Conservation (phyloP, 495 filamentous ascomycete genomes). For the Aspergillus ostianus region DNA sequence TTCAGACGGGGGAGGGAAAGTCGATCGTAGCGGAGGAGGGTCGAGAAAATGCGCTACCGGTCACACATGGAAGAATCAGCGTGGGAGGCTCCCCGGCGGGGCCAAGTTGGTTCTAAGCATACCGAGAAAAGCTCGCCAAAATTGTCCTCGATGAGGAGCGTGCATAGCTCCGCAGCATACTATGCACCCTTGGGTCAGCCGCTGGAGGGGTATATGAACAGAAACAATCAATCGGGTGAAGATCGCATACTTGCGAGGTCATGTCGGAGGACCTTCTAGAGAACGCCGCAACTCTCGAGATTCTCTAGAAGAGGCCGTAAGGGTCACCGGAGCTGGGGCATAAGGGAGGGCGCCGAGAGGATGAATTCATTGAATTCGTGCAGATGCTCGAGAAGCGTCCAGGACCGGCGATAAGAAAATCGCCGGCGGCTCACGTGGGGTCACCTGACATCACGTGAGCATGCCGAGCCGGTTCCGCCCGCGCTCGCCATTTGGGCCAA, state of each 20-base stretch:
- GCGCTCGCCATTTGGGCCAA: slow-evolving; percentile 41
- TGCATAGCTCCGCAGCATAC: slow-evolving; percentile 76
- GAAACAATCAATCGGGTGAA: slow-evolving; percentile 6
- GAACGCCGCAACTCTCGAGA: slow-evolving; percentile 56
- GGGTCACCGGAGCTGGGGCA: slow-evolving; percentile 60
- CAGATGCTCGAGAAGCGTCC: background rate
- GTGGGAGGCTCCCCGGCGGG: slow-evolving; percentile 8
- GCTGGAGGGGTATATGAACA: slow-evolving; percentile 16
- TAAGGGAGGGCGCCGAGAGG: slow-evolving; percentile 19
- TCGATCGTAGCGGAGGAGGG: slow-evolving; percentile 73
- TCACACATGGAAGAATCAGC: background rate
- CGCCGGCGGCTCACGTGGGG: slow-evolving; percentile 16
- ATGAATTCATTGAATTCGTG: background rate
- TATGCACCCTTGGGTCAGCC: slow-evolving; percentile 42
- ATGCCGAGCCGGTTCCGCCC: slow-evolving; percentile 48
- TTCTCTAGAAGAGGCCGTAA: slow-evolving; percentile 63
- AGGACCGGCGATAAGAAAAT: background rate
- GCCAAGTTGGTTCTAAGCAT: slow-evolving; percentile 37
- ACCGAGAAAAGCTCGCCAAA: slow-evolving; percentile 90
- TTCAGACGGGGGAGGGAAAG: slow-evolving; percentile 65
- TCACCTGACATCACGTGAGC: slow-evolving; percentile 28
- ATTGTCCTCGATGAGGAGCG: slow-evolving; percentile 81
- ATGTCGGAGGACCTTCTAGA: slow-evolving; percentile 59
- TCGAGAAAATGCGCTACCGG: slow-evolving; percentile 72
- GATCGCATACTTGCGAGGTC: slow-evolving; percentile 51